Percentiles rank a stretch among this genome's conserved stretches.
phyloP scores from a whole-genome alignment of 2,329 filamentous ascomycete genomes.

The Cercospora zeae-maydis region DNA sequence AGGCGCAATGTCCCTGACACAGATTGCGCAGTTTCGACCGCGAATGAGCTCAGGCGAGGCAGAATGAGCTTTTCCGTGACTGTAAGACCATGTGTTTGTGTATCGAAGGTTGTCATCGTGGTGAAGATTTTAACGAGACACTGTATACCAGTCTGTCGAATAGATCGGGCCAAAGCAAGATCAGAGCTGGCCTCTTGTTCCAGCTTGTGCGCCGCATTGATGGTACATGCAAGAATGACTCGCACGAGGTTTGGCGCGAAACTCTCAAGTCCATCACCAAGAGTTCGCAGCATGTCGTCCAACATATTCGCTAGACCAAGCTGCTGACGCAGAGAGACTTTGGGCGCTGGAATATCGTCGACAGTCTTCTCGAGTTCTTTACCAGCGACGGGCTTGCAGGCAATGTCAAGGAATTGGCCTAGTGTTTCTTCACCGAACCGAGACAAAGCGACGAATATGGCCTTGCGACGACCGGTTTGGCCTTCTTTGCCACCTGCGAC shows the following conservation, averaged over 20 bases:
- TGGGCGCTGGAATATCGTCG: neutral
- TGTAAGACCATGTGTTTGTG: slow-evolving; percentile 65
- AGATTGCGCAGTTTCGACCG: slow-evolving; percentile 82
- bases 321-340: slow-evolving; percentile 62
- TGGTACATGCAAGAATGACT: slow-evolving; percentile 72
- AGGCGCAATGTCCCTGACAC: slow-evolving; percentile 79
- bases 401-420: slow-evolving; percentile 76
- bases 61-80: slow-evolving; percentile 74
- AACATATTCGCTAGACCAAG: slow-evolving; percentile 91
- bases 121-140: slow-evolving; percentile 76
- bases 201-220: slow-evolving; percentile 37
- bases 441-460: slow-evolving; percentile 72
- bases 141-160: slow-evolving; percentile 72
- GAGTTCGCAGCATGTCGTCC: slow-evolving; percentile 76
- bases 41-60: slow-evolving; percentile 72
- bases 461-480: slow-evolving; percentile 71
- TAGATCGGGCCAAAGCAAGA: slow-evolving; percentile 60
- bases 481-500: slow-evolving; percentile 78
- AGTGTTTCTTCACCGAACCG: slow-evolving; percentile 72
- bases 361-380: slow-evolving; percentile 41
- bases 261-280: slow-evolving; percentile 68
- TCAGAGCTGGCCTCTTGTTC: slow-evolving; percentile 33
- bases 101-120: slow-evolving; percentile 66
- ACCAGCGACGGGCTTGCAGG: slow-evolving; percentile 35
- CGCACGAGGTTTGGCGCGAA: slow-evolving; percentile 69